Percentiles rank a stretch among this genome's conserved stretches.
Conservation (phyloP, 805 yeast species). For the Vanderwaltozyma polyspora region DNA sequence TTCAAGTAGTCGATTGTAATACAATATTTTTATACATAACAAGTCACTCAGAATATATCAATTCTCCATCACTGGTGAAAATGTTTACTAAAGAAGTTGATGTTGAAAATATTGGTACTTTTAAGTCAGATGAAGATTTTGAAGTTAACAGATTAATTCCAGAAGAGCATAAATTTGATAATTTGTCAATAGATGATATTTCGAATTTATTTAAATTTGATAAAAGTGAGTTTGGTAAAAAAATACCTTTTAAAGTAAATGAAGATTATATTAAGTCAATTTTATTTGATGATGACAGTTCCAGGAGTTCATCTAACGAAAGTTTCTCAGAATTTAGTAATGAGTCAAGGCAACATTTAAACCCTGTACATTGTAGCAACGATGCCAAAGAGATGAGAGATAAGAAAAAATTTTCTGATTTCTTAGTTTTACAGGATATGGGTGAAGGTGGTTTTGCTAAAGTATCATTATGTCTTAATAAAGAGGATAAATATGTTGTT, state of each 20-base stretch:
- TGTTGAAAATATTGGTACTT: neutral
- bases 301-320: neutral
- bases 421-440: conserved; percentile 55
- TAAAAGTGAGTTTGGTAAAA: no score
- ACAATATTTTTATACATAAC: conserved; percentile 75
- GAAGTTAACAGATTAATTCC: conserved; percentile 24
- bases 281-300: no score
- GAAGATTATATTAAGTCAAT: neutral
- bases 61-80: no score
- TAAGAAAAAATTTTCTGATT: conserved; percentile 55
- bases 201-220: neutral
- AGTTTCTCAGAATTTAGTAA: no score
- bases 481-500: conserved; percentile 49
- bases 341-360: neutral
- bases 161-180: no score
- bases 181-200: conserved; percentile 9
- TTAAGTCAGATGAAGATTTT: conserved; percentile 13
- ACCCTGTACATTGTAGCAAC: no score
- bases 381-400: neutral
- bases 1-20: conserved; percentile 53
- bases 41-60: neutral
- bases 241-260: neutral
- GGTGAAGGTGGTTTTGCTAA: conserved; percentile 97
- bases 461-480: conserved; percentile 66
- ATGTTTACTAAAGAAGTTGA: conserved; percentile 48